A percentile compares a stretch with the other conserved stretches of the same genome.
phyloP scores from a whole-genome alignment of 2,329 filamentous ascomycete genomes.

The Aureobasidium subglaciale region DNA sequence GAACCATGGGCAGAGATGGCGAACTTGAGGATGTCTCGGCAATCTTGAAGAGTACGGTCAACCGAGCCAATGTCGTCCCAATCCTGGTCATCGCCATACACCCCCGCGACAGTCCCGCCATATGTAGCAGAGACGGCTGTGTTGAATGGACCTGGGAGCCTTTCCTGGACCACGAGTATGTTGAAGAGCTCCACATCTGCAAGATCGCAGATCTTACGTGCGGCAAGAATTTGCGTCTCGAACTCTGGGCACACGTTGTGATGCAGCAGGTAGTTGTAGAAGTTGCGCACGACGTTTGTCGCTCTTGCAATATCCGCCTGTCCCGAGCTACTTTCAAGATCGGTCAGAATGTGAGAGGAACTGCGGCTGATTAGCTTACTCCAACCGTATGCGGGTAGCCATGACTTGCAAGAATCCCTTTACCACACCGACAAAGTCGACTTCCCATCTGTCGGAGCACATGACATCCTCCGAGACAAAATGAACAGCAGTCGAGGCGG shows the following conservation, averaged over 20 bases:
- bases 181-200: constrained; percentile 62
- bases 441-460: constrained; percentile 52
- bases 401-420: constrained; percentile 67
- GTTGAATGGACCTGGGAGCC: constrained; percentile 74
- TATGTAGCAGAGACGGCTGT: constrained; percentile 62
- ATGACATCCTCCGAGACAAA: constrained; percentile 43
- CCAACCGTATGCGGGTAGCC: background rate
- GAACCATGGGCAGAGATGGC: constrained; percentile 42
- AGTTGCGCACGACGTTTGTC: constrained; percentile 68
- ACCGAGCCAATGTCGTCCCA: constrained; percentile 34
- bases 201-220: constrained; percentile 57
- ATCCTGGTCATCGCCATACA: constrained; percentile 33
- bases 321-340: background rate
- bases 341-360: constrained; percentile 3
- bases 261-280: constrained; percentile 77
- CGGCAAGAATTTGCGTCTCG: constrained; percentile 56
- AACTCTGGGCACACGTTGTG: constrained; percentile 86
- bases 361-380: background rate
- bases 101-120: constrained; percentile 45
- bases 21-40: constrained; percentile 44
- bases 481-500: constrained; percentile 55
- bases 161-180: constrained; percentile 43
- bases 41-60: constrained; percentile 39
- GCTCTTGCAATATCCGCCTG: constrained; percentile 25
- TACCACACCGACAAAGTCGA: constrained; percentile 74